Evolutionary conservation across 768 basidiomycete genomes (phyloP).

Genomic region (Termitomyces sp.): DNA sequence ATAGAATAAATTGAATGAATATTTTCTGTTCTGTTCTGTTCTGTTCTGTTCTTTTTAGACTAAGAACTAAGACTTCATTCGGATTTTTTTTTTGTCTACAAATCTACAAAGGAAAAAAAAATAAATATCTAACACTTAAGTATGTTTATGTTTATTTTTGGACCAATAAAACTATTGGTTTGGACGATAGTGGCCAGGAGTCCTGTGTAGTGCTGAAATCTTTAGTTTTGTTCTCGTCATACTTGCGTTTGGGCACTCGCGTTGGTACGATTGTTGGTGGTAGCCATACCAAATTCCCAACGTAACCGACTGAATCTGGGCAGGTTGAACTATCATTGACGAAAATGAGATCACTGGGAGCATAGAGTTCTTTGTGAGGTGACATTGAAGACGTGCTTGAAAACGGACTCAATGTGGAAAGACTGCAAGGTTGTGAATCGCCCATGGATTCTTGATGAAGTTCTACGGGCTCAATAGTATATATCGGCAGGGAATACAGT

Average conservation of each 20-base stretch:
- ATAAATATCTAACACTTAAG: conserved; percentile 14
- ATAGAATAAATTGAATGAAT: too few relatives aligned
- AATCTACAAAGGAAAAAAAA: background rate
- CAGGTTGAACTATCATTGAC: background rate
- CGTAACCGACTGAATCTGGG: background rate
- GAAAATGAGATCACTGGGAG: background rate
- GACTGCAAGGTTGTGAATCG: background rate
- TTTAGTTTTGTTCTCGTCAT: background rate
- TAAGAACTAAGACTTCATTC: too few relatives aligned
- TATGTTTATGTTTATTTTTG: conserved; percentile 8
- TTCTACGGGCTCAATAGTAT: background rate
- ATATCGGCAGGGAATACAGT: background rate
- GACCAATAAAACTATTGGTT: too few relatives aligned
- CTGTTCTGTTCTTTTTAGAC: too few relatives aligned
- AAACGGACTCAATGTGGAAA: background rate
- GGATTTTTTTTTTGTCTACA: too few relatives aligned
- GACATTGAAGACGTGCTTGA: background rate
- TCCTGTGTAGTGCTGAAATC: background rate
- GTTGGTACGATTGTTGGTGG: background rate
- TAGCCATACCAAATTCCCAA: background rate
- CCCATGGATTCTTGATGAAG: background rate
- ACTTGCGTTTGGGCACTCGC: background rate
- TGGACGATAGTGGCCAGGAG: background rate
- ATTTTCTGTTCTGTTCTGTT: too few relatives aligned
- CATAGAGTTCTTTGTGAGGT: background rate